Conservation (phyloP, 2,329 filamentous ascomycete genomes). For the Aplosporella prunicola region DNA sequence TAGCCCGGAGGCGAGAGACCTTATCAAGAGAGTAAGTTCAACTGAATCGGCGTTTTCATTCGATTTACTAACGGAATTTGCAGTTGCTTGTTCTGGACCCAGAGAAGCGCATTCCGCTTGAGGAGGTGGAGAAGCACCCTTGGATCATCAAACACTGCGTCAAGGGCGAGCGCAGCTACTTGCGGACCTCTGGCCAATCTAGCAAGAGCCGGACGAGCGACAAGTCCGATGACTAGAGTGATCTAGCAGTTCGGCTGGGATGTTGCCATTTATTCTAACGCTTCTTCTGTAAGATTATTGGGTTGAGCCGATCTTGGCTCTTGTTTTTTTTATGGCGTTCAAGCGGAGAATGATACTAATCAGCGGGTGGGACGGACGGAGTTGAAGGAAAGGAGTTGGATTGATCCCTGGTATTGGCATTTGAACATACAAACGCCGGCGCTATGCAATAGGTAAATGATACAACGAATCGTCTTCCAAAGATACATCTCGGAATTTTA, state of each 20-base stretch:
- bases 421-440: conserved; percentile 4
- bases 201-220: conserved; percentile 9
- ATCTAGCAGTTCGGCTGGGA: no score
- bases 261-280: no score
- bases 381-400: conserved; percentile 9
- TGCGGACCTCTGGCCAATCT: conserved; percentile 17
- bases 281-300: no score
- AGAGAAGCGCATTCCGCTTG: conserved; percentile 82
- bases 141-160: conserved; percentile 97
- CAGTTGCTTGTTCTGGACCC: conserved; percentile 74
- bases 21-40: conserved; percentile 73
- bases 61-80: conserved; percentile 7
- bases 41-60: not conserved
- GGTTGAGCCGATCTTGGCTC: not conserved
- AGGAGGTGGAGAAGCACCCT: conserved; percentile 79
- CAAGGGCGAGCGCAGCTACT: conserved; percentile 24
- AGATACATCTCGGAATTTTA: not conserved
- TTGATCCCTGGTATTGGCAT: conserved; percentile 9
- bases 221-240: conserved; percentile 9
- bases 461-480: conserved; percentile 7
- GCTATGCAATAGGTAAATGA: conserved; percentile 11
- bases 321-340: no score
- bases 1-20: conserved; percentile 77
- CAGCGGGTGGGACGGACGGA: not conserved
- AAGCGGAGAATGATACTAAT: not conserved